Base-by-base conservation (phyloP, 345 rosid species). In the Syzygium jambos region DNA sequence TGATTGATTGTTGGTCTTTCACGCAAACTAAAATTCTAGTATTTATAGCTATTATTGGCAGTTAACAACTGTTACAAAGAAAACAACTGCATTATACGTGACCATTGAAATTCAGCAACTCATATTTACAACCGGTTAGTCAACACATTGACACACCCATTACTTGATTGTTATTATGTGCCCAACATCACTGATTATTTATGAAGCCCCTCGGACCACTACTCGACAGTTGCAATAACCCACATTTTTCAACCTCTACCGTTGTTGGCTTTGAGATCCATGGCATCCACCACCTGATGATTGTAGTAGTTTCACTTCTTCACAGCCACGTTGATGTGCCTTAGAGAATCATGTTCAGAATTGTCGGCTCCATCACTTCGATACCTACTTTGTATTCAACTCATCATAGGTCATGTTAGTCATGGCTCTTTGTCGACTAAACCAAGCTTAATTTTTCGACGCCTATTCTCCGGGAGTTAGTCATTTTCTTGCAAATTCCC, bases 1-100 rank as follows among this genome's bases (percentile, higher is more conserved):
- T 59, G 0, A 59, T 59, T 59, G 16, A 59, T 0, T 1, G 3
- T 15, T 27, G n/a, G 16, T 59, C 0, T 11, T 12, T 59, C 5
- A 29, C 30, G 5, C 0, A 3, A 59, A 59, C 13, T 25, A 7
- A 25, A 59, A 59, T 59, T 27, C 68, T 59, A 27, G 30, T 59
- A 59, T 27, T 12, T 14, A 59, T 59, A 59, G 27, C 0, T 59
- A 59, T 15, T 27, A 27, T 27, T 7, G 4, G n/a, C 2, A 1
- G 12, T 27, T 59, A 59, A 59, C 6, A 25, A 27, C 11, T 3
- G 30, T 27, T 4, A 56, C n/a, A 56, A 56, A 56, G 0, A 56
- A 56, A 11, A 23, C 61, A 56, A 56, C 25, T 56, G n/a, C 61
- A 56, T 23, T 56, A 22, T 56, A 56, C 25, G 4, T 0, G 61